A percentile compares a stretch with the other conserved stretches of the same genome.
Conservation (phyloP, 495 filamentous ascomycete species). For the Aspergillus hancockii region DNA sequence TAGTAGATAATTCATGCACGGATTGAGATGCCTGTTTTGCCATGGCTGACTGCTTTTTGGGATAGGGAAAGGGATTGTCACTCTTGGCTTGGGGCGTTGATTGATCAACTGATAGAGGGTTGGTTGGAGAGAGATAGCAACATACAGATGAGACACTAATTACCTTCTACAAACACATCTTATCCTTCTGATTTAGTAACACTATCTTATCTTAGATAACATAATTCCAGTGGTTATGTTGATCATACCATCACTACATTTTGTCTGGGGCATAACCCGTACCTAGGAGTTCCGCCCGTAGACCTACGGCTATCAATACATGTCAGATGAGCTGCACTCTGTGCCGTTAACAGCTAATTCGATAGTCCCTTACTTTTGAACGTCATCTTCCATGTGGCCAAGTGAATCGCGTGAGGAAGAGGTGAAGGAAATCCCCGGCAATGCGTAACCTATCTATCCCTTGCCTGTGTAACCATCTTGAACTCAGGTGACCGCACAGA, state of each 20-base stretch:
- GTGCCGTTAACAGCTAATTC: neutral
- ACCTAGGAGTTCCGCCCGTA: too few species aligned
- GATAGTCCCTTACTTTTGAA: neutral
- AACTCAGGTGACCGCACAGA: neutral
- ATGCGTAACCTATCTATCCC: neutral
- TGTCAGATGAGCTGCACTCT: neutral
- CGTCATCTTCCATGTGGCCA: neutral
- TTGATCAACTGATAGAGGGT: neutral
- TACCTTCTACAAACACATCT: neutral
- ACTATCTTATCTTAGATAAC: too few species aligned
- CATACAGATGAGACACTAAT: neutral
- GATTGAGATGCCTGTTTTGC: neutral
- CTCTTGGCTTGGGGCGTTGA: neutral
- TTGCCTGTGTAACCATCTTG: neutral
- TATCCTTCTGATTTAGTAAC: neutral
- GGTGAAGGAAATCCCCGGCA: neutral
- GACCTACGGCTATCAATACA: neutral
- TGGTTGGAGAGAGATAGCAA: neutral
- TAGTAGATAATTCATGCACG: constrained; percentile 13
- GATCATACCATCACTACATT: too few species aligned
- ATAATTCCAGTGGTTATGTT: too few species aligned
- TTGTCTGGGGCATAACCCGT: neutral
- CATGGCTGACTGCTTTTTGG: neutral
- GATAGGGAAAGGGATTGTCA: neutral
- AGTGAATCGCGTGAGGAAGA: neutral